A percentile compares a stretch with the other conserved stretches of the same genome.
Conservation (phyloP, 192 early-diverging fungal genomes). For the Dispira parvispora region DNA sequence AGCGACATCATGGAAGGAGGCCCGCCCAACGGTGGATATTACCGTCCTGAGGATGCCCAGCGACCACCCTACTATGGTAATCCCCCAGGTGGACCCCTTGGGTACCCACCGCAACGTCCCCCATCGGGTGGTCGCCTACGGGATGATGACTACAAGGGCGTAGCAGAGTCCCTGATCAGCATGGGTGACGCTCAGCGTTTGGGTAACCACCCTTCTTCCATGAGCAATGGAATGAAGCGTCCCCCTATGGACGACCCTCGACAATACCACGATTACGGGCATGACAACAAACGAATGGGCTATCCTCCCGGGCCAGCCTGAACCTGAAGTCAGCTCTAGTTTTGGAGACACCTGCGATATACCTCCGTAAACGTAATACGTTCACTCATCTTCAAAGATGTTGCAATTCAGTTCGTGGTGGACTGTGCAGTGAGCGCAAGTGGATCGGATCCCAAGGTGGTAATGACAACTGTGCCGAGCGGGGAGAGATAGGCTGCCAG, state of each 20-base stretch:
- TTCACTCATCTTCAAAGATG: no score
- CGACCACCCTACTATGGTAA: not conserved
- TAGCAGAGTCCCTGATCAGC: constrained; percentile 1
- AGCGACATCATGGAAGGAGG: not conserved
- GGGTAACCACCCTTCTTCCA: not conserved
- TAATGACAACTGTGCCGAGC: no score
- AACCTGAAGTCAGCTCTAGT: no score
- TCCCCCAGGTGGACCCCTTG: not conserved
- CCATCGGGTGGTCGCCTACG: not conserved
- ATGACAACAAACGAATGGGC: not conserved
- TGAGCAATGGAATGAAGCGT: not conserved
- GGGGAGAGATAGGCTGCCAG: no score
- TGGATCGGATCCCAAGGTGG: no score
- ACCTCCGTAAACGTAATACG: no score
- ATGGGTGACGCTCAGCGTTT: not conserved
- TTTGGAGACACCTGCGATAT: no score
- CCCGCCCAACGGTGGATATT: not conserved
- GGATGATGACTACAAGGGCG: constrained; percentile 1
- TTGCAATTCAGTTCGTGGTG: no score
- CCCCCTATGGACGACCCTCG: not conserved
- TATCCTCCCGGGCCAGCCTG: not conserved
- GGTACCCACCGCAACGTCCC: not conserved
- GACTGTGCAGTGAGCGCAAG: no score
- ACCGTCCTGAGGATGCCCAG: not conserved
- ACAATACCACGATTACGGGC: not conserved